Base-by-base conservation (phyloP, 352 stramenopile species). In the Pythium rishiriense region DNA sequence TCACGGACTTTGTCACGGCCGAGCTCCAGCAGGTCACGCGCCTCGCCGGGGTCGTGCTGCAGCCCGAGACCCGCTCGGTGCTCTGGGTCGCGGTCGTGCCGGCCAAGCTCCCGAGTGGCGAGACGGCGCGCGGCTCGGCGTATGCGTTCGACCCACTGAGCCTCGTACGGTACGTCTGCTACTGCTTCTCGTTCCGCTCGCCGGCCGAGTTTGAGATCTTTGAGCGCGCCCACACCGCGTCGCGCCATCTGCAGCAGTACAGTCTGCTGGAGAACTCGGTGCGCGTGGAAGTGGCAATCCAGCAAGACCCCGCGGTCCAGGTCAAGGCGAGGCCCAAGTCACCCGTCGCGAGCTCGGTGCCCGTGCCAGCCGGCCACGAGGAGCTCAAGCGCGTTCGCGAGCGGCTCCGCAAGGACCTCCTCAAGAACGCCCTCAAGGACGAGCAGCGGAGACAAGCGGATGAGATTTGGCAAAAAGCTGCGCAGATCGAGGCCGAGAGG, bases 151-250 rank as follows among this genome's bases (percentile, higher is more conserved):
- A 50, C 64, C 24, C 28, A 29, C 24, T 14, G 15, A 46, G 19
- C 24, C 35, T 49, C 26, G 47, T 63, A 9, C 62, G 24, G 15
- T 63, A 68, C 39, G 46, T 80, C 31, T 91, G 82, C 74, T 89
- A 73, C 60, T 88, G 78, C 69, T 91, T 91, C 68, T 70, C 83
- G 63, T 89, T 91, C 52, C 72, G 76, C 45, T 78, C 78, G 29
- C 54, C 75, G 26, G 68, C 75, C 49, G 82, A 91, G 62, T 89
- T 70, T 58, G 66, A 80, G 8, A 51, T 88, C 28, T 88, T 91
- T 65, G 76, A 68, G 22, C 62, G 52, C 31, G 75, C 72, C 0
- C 28, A 80, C 5, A 33, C 62, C 3, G 78, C 79, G 0, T 81
- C 73, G 31, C 61, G 47, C 19, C 70, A 70, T 12, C 70, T 81